Percentiles rank a stretch among this genome's conserved stretches.
These are phyloP conservation scores for Kluyveromyces aestuarii DNA, from an alignment of 805 yeast species.

Conservation along the genomic window DNA sequence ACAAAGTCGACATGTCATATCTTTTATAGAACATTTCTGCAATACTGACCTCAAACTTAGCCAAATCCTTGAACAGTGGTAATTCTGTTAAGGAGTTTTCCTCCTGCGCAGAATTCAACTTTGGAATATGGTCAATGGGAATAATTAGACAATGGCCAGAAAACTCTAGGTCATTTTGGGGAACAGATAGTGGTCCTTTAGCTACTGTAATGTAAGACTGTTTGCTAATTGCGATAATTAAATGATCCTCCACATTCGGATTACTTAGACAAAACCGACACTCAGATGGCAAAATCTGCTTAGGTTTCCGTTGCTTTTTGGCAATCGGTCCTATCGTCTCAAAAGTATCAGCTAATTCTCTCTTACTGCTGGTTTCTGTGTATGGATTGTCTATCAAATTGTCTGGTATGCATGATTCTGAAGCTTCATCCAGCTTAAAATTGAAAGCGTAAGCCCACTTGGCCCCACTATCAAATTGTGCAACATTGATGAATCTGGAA, in stretches of 20 bases:
- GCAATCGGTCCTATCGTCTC: neutral
- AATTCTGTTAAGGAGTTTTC: conserved; percentile 22
- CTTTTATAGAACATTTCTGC: conserved; percentile 37
- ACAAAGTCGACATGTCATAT: conserved; percentile 43
- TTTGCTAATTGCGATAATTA: conserved; percentile 69
- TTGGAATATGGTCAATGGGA: conserved; percentile 68
- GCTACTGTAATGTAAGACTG: conserved; percentile 65
- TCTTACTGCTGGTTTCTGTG: conserved; percentile 3
- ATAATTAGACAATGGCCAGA: conserved; percentile 78
- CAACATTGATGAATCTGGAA: conserved; percentile 61
- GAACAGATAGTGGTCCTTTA: conserved; percentile 71
- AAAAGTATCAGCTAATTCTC: conserved; percentile 6
- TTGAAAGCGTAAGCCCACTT: conserved; percentile 76
- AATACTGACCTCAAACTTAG: conserved; percentile 38
- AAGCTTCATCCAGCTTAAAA: conserved; percentile 23
- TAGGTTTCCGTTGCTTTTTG: conserved; percentile 3
- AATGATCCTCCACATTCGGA: conserved; percentile 66
- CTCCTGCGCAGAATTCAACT: conserved; percentile 23
- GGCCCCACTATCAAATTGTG: conserved; percentile 42
- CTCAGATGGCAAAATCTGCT: conserved; percentile 40
- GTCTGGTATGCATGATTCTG: conserved; percentile 13
- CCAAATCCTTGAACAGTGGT: conserved; percentile 36
- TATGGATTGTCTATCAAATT: conserved; percentile 29
- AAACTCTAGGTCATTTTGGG: conserved; percentile 40
- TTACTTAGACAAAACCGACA: conserved; percentile 84